These are phyloP conservation scores for Digitaria exilis DNA, from an alignment of 202 grass and related monocot species.

Conservation along the genomic window DNA sequence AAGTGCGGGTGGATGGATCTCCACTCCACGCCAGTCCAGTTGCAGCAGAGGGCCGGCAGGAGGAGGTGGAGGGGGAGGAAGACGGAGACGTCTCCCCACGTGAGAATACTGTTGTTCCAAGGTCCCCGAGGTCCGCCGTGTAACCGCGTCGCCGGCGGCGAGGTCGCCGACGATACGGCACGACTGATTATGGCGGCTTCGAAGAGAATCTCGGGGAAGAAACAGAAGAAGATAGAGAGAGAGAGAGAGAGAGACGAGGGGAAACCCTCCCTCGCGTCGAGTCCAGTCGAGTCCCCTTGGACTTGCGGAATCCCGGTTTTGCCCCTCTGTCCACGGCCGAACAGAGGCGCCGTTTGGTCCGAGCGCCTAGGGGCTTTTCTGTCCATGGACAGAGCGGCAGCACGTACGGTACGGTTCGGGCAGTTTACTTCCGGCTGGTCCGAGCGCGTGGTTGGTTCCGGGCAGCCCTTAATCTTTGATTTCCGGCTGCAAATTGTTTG, in stretches of 20 bases:
- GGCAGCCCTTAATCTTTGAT: neutral
- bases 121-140: neutral
- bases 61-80: neutral
- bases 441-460: neutral
- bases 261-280: slow-evolving; percentile 4
- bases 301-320: neutral
- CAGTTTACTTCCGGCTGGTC: neutral
- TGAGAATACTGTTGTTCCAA: neutral
- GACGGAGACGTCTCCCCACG: neutral
- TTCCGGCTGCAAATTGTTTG: neutral
- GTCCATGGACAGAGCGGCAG: neutral
- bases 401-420: neutral
- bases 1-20: slow-evolving; percentile 41
- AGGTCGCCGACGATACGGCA: slow-evolving; percentile 28
- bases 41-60: neutral
- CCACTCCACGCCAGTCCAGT: slow-evolving; percentile 43
- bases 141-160: slow-evolving; percentile 6
- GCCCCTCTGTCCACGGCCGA: neutral
- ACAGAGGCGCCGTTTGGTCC: neutral
- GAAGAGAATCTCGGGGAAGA: slow-evolving; percentile 3
- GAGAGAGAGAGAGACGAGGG: neutral
- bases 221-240: neutral
- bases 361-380: neutral
- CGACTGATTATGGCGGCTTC: slow-evolving; percentile 12
- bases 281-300: neutral